A percentile compares a stretch with the other conserved stretches of the same genome.
These are phyloP conservation scores for Pythium aquatile DNA, from an alignment of 352 stramenopile species.

Conservation along the genomic window DNA sequence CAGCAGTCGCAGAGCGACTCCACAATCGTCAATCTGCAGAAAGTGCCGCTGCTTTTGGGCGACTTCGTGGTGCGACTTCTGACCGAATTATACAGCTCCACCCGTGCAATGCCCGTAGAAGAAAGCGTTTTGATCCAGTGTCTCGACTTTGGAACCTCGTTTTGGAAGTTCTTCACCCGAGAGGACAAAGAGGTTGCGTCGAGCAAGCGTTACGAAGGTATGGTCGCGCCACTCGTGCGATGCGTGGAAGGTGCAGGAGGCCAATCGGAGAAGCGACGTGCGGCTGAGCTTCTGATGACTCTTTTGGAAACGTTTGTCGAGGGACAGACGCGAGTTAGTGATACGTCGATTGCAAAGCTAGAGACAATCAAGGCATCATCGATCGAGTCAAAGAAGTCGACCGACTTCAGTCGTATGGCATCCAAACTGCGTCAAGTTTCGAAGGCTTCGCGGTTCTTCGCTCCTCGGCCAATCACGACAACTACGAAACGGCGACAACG, in stretches of 20 bases:
- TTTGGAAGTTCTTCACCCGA: slow-evolving; percentile 70
- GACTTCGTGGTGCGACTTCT: slow-evolving; percentile 66
- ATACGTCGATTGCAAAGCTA: slow-evolving; percentile 42
- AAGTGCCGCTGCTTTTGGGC: slow-evolving; percentile 65
- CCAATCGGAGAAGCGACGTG: slow-evolving; percentile 57
- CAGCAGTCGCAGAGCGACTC: slow-evolving; percentile 25
- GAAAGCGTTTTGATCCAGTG: slow-evolving; percentile 58
- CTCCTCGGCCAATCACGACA: slow-evolving; percentile 31
- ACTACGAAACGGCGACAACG: not conserved
- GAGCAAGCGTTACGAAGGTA: slow-evolving; percentile 51
- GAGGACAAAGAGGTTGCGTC: slow-evolving; percentile 44
- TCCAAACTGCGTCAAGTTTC: slow-evolving; percentile 68
- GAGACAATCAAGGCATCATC: slow-evolving; percentile 49
- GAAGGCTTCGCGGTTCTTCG: slow-evolving; percentile 54
- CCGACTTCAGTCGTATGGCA: slow-evolving; percentile 59
- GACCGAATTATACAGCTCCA: slow-evolving; percentile 43
- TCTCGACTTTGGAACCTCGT: slow-evolving; percentile 69
- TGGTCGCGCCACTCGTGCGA: slow-evolving; percentile 53
- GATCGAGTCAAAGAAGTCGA: slow-evolving; percentile 65
- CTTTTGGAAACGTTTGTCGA: slow-evolving; percentile 54
- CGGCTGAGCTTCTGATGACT: slow-evolving; percentile 65
- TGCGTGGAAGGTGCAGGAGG: slow-evolving; percentile 48
- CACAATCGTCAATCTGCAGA: slow-evolving; percentile 45
- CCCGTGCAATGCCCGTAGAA: slow-evolving; percentile 25
- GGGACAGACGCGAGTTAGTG: slow-evolving; percentile 47